Base-by-base conservation (phyloP, 2,329 filamentous ascomycete species). In the Colletotrichum acutatum region DNA sequence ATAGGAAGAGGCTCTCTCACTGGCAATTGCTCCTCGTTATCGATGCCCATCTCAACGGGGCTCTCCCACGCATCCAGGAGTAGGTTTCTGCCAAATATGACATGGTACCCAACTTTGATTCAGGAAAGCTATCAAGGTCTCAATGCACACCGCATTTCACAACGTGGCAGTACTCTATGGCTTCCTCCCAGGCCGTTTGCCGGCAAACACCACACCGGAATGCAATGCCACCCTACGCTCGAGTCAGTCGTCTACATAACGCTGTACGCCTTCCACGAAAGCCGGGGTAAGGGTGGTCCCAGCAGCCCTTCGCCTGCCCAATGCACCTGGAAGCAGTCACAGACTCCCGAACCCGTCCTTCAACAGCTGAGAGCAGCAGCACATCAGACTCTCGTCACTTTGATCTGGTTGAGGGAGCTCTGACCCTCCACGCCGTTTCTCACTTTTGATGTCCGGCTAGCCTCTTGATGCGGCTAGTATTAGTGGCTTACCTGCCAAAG, bases 221-320 rank as follows among this genome's bases (percentile, higher is more conserved):
- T 24, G 46, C 12, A 5, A 22, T n/a, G 59, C 57, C 34, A 24
- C 22, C 34, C 52, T 30, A 22, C n/a, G 24, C 37, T 24, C 32
- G 58, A 72, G 69, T 68, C 65, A 72, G 65, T 68, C 59, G 37
- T 42, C 14, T 42, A 42, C 37, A 42, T 42, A 19, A 52, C 12
- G 30, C 37, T 14, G 37, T 53, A 53, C 66, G 56, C 12, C 34
- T 34, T 24, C 19, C 65, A 32, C 57, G 26, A 28, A 49, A 42
- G 30, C 54, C 28, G 14, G n/a, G 24, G 68, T 34, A 30, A 60
- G 56, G 30, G 42, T 53, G 62, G 26, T n/a, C 42, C 54, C 22
- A 37, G 62, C 19, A 24, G 24, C 19, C n/a, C 59, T 24, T 24
- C n/a, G n/a, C 12, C 52, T 30, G 46, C 5, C 14, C 49, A 19